A percentile compares a stretch with the other conserved stretches of the same genome.
Evolutionary conservation across 2,329 filamentous ascomycete species (phyloP).

Genomic region (Xylariomycetidae sp.): DNA sequence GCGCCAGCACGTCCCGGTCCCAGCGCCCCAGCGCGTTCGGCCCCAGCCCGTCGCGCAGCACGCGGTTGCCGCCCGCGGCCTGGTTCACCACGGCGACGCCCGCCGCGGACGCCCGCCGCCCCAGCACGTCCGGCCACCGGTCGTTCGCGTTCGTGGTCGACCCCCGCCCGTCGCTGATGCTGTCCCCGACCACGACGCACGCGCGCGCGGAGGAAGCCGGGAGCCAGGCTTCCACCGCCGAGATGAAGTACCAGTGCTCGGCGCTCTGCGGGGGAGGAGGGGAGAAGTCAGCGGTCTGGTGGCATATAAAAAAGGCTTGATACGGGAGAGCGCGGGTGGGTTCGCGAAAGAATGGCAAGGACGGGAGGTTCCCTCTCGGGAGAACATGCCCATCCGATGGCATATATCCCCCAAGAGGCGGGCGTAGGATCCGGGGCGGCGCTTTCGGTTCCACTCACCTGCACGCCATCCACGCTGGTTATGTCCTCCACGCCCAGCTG

Average conservation of each 20-base stretch:
- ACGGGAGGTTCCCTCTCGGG: too few species aligned
- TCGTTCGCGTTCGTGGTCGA: slow-evolving; percentile 50
- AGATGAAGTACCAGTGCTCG: slow-evolving; percentile 55
- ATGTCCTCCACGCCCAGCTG: too few species aligned
- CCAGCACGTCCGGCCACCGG: slow-evolving; percentile 37
- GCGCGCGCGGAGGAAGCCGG: slow-evolving; percentile 15
- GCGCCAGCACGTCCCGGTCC: slow-evolving; percentile 54
- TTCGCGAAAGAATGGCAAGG: too few species aligned
- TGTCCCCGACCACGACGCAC: slow-evolving; percentile 54
- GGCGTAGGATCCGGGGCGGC: too few species aligned
- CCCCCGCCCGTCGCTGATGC: slow-evolving; percentile 59
- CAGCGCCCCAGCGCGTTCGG: slow-evolving; percentile 51
- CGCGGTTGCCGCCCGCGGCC: slow-evolving; percentile 57
- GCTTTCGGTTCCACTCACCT: too few species aligned
- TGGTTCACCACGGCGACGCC: slow-evolving; percentile 43
- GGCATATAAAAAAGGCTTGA: too few species aligned
- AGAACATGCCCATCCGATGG: too few species aligned
- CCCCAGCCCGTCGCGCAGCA: slow-evolving; percentile 53
- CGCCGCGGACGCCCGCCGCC: slow-evolving; percentile 22
- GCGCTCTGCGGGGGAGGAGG: slow-evolving; percentile 6
- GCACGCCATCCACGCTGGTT: too few species aligned
- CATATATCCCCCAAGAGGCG: too few species aligned
- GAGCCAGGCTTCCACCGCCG: slow-evolving; percentile 48
- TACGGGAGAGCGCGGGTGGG: too few species aligned
- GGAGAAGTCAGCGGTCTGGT: background rate